Evolutionary conservation across 2,329 filamentous ascomycete species (phyloP), one percentile per base, ranked within the genome.

Genomic region (Cladosporium sp.): DNA sequence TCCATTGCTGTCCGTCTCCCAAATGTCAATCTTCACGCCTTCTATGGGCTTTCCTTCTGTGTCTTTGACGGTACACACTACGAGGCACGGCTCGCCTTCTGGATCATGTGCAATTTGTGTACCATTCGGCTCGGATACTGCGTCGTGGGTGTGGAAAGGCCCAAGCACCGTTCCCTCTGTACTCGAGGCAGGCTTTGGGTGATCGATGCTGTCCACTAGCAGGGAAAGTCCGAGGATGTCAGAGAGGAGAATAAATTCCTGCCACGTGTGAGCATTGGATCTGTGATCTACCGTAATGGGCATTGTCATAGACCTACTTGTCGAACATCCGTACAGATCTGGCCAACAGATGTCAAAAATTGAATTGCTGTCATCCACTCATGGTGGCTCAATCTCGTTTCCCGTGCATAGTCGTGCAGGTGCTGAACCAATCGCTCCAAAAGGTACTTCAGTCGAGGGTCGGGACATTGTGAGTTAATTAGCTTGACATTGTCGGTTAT

Each of bases 161-260:
- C 90, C 90, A 0, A 93, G 82, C 10, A 94, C 88, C 0, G 88
- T 90, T 58, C 89, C 89, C 72, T 93, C 89, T 24, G 90, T 94
- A 25, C 80, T 80, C 42, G 77, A 72, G 0, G 83, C 69, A 0
- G 88, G 89, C 70, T 91, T 93, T 24, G 90, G 90, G 75, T 93
- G 89, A 76, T 91, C 88, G 77, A 94, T 92, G 65, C 80, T 83
- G 75, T 94, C 89, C 64, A 94, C 86, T 3, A 94, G 83, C 59
- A 92, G 82, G 20, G 88, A 91, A 35, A 94, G 83, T 37, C 89
- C 90, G 20, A 93, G 81, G 40, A 90, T 80, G 73, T 94, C 90
- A 63, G 86, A 90, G 61, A 93, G 84, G 37, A 93, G 83, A 72
- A 93, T 92, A 77, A 89, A 91, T 79, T 73, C 71, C 65, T 72